Base-by-base conservation (phyloP, 352 stramenopile species). In the Globisporangium megalacanthum region DNA sequence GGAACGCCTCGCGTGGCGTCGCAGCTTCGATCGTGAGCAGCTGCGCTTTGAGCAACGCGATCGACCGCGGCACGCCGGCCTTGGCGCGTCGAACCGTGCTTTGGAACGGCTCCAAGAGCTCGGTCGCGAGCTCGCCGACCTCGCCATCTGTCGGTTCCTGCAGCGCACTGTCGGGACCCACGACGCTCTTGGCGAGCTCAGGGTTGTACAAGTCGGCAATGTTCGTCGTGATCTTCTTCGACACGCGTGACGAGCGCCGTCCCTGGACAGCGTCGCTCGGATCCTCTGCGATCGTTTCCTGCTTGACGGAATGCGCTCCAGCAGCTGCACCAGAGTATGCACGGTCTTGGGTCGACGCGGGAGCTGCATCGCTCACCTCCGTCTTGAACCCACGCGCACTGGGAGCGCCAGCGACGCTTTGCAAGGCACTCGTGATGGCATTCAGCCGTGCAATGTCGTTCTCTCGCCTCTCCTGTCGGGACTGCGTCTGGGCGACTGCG, bases 171-270 rank as follows among this genome's bases (percentile, higher is more conserved):
- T 65, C 50, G 25, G 58, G 58, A 35, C 52, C 52, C 51, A 60
- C 54, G 61, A 52, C 35, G 54, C 41, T 70, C 69, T 79, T 58
- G n/a, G 66, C 63, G 19, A 86, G 65, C 11, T 89, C 79, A 1
- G 82, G 79, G 54, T 92, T 77, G 58, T 92, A 92, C 70, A 89
- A 74, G 58, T 89, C 82, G 0, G 66, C 82, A 50, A 92, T 92
- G 35, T 92, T 92, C 5, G 60, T 71, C n/a, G 77, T 81, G 53
- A 83, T 87, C 52, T 90, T 92, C 19, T 79, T 83, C 39, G 83
- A 75, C 15, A 92, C 79, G 42, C 83, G 62, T 20, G 79, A 76
- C 6, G 83, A 89, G 53, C 83, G 65, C 56, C 80, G 77, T 6
- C 55, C 59, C 11, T 55, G 41, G 13, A 49, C 35, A 35, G 53